Base-by-base conservation (phyloP, 768 basidiomycete genomes). In the Leccinum barrowsii region DNA sequence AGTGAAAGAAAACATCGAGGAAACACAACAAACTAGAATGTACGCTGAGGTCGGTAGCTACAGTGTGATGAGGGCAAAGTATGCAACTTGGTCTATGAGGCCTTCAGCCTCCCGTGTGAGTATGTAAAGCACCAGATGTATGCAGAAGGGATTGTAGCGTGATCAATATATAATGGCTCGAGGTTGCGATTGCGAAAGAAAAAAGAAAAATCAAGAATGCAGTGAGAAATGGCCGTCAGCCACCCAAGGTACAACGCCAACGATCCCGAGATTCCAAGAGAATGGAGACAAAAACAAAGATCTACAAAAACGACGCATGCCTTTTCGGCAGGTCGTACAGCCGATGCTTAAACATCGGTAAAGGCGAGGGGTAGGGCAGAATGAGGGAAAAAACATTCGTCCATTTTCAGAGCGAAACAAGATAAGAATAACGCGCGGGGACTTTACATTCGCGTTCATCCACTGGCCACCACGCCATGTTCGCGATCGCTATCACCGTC, bases 71-170 rank as follows among this genome's bases (percentile, higher is more conserved):
- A 50, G 49, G n/a, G 19, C 50, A 42, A 32, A 60, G 58, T 53
- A 65, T 70, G 63, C 53, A 60, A 57, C 42, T 59, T 59, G 64
- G 59, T 72, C 67, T 71, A 71, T 54, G 57, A 63, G 69, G 72
- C 72, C 72, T 74, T 73, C 49, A 74, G 72, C 72, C 72, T 52
- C 51, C 19, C 44, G 54, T 64, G 71, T 71, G 53, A 73, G 65
- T 73, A 69, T 63, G 64, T 59, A 34, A 8, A 66, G 64, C 59
- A 59, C 57, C 44, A 58, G 60, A 64, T 35, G 52, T 61, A 50
- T 64, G 59, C 47, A 42, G 42, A n/a, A 51, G 28, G 58, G 58
- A 63, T 52, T 57, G 62, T 51, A 63, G 49, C 63, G 60, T 53
- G 56, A 56, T 54, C 49, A 55, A 54, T 34, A 52, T 34, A 35